These are phyloP conservation scores for Haematococcus lacustris DNA, from an alignment of 139 green algal species.

Conservation along the genomic window DNA sequence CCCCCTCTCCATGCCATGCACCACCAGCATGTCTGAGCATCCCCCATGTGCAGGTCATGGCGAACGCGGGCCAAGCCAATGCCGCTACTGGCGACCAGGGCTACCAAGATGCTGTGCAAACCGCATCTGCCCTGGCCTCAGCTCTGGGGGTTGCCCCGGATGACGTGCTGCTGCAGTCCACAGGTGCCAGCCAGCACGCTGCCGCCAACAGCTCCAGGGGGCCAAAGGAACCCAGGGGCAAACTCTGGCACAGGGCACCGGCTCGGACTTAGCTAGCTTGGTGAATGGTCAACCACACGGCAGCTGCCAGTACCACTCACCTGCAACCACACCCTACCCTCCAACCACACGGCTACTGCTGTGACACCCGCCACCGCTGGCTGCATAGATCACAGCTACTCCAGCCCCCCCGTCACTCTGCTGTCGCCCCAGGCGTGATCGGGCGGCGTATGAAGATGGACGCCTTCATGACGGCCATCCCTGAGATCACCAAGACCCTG, in stretches of 20 bases:
- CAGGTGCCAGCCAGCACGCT: too few relatives aligned
- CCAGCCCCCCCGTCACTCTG: too few relatives aligned
- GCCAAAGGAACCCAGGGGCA: too few relatives aligned
- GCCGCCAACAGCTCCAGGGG: too few relatives aligned
- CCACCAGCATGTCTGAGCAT: not conserved
- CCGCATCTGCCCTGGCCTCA: conserved; percentile 57
- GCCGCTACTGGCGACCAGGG: conserved; percentile 81
- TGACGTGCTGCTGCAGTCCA: conserved; percentile 75
- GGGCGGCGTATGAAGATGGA: conserved; percentile 93
- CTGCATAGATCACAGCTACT: too few relatives aligned
- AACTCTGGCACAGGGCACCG: too few relatives aligned
- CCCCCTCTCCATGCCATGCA: not conserved
- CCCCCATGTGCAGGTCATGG: conserved; percentile 63
- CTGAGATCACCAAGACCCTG: conserved; percentile 59
- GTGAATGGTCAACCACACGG: too few relatives aligned
- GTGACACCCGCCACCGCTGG: too few relatives aligned
- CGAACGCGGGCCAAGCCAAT: conserved; percentile 96
- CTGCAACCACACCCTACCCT: too few relatives aligned
- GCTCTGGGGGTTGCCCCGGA: conserved; percentile 55
- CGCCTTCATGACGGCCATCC: conserved; percentile 66
- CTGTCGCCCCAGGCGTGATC: conserved; percentile 83
- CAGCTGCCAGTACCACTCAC: too few relatives aligned
- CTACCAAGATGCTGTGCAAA: conserved; percentile 57
- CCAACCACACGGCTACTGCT: too few relatives aligned
- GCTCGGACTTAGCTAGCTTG: too few relatives aligned